phyloP scores from a whole-genome alignment of 495 filamentous ascomycete species.

The Tuber brumale region DNA sequence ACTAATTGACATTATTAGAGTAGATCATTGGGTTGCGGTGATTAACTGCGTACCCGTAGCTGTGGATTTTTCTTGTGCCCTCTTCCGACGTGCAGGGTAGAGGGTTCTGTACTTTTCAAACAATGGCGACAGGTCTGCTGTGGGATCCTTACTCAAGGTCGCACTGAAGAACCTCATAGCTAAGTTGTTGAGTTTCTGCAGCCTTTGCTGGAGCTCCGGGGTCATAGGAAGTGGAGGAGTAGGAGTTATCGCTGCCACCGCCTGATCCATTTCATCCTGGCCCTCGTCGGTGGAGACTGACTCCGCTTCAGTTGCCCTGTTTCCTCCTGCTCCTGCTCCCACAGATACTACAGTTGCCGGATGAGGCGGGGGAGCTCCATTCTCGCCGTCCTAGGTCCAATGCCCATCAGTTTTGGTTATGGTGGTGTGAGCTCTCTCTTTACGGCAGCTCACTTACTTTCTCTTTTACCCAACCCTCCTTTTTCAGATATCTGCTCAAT shows the following conservation, averaged over 20 bases:
- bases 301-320: not conserved
- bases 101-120: constrained; percentile 4
- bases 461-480: constrained; percentile 2
- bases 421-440: not conserved
- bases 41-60: not conserved
- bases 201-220: constrained; percentile 1
- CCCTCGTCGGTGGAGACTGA: not conserved
- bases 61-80: not conserved
- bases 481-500: constrained; percentile 5
- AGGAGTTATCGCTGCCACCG: not conserved
- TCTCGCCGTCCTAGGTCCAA: not conserved
- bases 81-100: constrained; percentile 2
- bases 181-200: constrained; percentile 4
- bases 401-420: not conserved
- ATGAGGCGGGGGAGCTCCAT: not conserved
- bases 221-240: not conserved
- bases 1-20: constrained; percentile 2
- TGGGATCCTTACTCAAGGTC: not conserved
- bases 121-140: not conserved
- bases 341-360: not conserved
- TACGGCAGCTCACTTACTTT: not conserved
- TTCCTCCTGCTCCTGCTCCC: not conserved
- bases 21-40: not conserved
- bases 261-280: constrained; percentile 1
- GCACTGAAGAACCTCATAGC: not conserved